Base-by-base conservation (phyloP, 345 rosid species). In the Acer negundo region DNA sequence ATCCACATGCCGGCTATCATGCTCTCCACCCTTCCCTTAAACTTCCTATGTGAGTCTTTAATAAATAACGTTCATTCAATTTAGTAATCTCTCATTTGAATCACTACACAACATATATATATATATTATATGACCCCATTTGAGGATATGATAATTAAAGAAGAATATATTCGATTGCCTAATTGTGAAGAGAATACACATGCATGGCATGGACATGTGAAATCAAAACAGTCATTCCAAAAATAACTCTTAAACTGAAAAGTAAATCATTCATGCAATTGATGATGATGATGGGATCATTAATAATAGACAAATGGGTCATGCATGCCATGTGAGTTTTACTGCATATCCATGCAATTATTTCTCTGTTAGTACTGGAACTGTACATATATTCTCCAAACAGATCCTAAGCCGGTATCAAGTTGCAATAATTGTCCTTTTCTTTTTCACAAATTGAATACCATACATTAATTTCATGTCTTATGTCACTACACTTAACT, bases 1-100 rank as follows among this genome's bases (percentile, higher is more conserved):
- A 6, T 7, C 46, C 46, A 42, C 49, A 42, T 24, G 76, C 76
- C 58, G 55, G 67, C 67, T 72, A n/a, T 71, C 28, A 55, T 10
- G 74, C 63, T 17, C 49, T 31, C 73, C 65, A 19, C 28, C 42
- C 22, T 7, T 10, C 0, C 69, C 20, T 63, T 55, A n/a, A 16
- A 1, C 20, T 12, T 35, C 6, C 38, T 0, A 35, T 35, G 6
- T 35, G 38, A 35, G 0, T 35, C 0, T 0, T 0, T 35, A 6
- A 35, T 35, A 35, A 35, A 35, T 35, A 1, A 4, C 6, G 4
- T 35, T 35, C 1, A 35, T 35, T 35, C 38, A 5, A 1, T 35
- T 5, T 35, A 31, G 5, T 28, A 28, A 28, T 28, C 3, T 28
- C 4, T 26, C 28, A 26, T 26, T 26, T 26, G 28, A 26, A 26